Percentiles rank a stretch among this genome's conserved stretches.
Evolutionary conservation across 163 green algal species (phyloP).

Genomic region (Scenedesmus sp.): DNA sequence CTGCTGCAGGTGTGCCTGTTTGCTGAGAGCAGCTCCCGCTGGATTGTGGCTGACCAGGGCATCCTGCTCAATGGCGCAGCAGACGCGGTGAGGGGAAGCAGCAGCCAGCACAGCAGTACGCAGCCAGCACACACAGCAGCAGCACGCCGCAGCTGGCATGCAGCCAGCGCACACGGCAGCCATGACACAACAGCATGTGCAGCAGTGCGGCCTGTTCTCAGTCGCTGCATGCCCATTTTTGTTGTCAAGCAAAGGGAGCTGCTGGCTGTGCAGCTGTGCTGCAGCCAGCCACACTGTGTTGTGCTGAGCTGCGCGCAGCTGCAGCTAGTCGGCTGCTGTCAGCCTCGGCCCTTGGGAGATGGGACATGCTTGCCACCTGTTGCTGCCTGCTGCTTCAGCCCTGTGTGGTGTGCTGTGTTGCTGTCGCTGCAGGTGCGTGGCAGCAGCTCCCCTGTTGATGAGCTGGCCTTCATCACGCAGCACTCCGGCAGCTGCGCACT

Average conservation of each 20-base stretch:
- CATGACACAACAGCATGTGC: too few relatives aligned
- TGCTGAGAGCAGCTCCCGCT: slow-evolving; percentile 86
- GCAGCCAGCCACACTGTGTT: too few relatives aligned
- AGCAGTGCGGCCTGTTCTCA: not conserved
- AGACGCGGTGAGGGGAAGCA: slow-evolving; percentile 66
- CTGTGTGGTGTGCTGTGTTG: not conserved
- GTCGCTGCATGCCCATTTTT: too few relatives aligned
- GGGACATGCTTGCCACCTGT: not conserved
- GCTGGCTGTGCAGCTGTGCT: too few relatives aligned
- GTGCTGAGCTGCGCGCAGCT: too few relatives aligned
- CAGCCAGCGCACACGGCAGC: slow-evolving; percentile 18
- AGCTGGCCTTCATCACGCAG: slow-evolving; percentile 88
- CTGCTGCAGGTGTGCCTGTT: slow-evolving; percentile 82
- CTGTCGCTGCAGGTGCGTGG: slow-evolving; percentile 72
- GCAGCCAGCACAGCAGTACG: not conserved
- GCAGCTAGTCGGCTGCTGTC: too few relatives aligned
- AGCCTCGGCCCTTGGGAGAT: too few relatives aligned
- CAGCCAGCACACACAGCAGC: not conserved
- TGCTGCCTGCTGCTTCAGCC: not conserved
- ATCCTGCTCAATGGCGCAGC: slow-evolving; percentile 77
- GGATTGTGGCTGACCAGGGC: slow-evolving; percentile 91
- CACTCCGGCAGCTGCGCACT: slow-evolving; percentile 77
- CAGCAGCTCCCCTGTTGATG: slow-evolving; percentile 70
- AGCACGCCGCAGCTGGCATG: not conserved
- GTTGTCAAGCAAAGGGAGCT: too few relatives aligned